These are phyloP conservation scores for Rhizopus delemar DNA, from an alignment of 371 early-diverging fungal genomes.

Conservation along the genomic window DNA sequence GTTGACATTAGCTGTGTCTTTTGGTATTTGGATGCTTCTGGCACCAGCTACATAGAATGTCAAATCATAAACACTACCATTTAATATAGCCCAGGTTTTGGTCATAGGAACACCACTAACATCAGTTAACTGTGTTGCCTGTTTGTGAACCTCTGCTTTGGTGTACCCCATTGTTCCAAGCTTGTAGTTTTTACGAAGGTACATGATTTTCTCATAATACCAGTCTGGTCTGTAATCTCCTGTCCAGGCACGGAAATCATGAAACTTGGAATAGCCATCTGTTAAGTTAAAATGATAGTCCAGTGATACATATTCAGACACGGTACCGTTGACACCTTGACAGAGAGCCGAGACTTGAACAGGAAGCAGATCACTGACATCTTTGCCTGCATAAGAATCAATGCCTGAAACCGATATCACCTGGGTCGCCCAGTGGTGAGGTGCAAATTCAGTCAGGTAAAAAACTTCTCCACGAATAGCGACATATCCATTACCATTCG, in stretches of 20 bases:
- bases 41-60: conserved; percentile 53
- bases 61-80: conserved; percentile 63
- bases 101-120: conserved; percentile 27
- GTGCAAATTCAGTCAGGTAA: conserved; percentile 62
- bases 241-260: conserved; percentile 38
- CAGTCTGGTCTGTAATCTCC: conserved; percentile 45
- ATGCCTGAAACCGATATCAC: conserved; percentile 48
- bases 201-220: conserved; percentile 48
- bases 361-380: conserved; percentile 68
- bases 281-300: conserved; percentile 40
- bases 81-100: conserved; percentile 57
- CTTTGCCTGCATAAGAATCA: conserved; percentile 66
- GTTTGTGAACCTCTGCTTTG: conserved; percentile 24
- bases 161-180: conserved; percentile 39
- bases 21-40: conserved; percentile 21
- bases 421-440: conserved; percentile 48
- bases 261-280: conserved; percentile 36
- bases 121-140: conserved; percentile 25
- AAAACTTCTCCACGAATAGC: conserved; percentile 72
- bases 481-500: conserved; percentile 48
- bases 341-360: conserved; percentile 64
- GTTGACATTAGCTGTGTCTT: conserved; percentile 18
- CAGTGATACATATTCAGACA: conserved; percentile 30
- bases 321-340: conserved; percentile 34
- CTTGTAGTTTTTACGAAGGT: conserved; percentile 51